Evolutionary conservation across 2,329 filamentous ascomycete genomes (phyloP), one percentile per base, ranked within the genome.

Genomic region (Trichophaea hybrida): DNA sequence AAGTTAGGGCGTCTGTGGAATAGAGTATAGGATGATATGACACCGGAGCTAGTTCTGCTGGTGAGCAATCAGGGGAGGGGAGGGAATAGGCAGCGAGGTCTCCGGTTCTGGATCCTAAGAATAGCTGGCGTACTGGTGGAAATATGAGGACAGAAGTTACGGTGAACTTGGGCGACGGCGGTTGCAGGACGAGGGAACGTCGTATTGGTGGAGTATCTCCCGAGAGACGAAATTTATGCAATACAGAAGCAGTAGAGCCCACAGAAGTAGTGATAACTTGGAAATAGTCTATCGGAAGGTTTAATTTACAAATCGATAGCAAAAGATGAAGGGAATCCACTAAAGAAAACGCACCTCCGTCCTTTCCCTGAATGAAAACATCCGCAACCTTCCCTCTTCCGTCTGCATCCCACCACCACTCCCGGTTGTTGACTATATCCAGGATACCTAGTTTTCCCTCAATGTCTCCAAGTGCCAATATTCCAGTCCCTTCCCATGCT

Each of bases 81-180:
- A 49, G 44, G 34, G 62, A 49, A 50, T 75, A 73, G 10, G 75
- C 59, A 2, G 75, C 71, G 4, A 82, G 66, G 37, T 71, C 74
- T 1, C 80, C 80, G 44, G 75, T 75, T 1, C 80, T 73, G 0
- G 78, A 80, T 8, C 80, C 80, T 3, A 82, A 70, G 43, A 81
- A 66, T 12, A 82, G 69, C n/a, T 74, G 68, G 1, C 68, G 69
- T 6, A 51, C 17, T 6, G 31, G 1, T n/a, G 70, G 69, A 49
- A 74, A 69, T 32, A 73, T 71, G 1, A 73, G 70, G 2, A 77
- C 77, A 6, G 76, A 74, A 0, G 78, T 77, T 32, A 76, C 71
- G 49, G 77, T 73, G 64, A 79, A 80, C 5, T 75, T 72, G n/a
- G 15, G 44, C 6, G 46, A 15, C 34, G 44, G 53, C 15, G 31